These are phyloP conservation scores for Ophiocordyceps unilateralis DNA, from an alignment of 2,329 filamentous ascomycete genomes.

Conservation along the genomic window DNA sequence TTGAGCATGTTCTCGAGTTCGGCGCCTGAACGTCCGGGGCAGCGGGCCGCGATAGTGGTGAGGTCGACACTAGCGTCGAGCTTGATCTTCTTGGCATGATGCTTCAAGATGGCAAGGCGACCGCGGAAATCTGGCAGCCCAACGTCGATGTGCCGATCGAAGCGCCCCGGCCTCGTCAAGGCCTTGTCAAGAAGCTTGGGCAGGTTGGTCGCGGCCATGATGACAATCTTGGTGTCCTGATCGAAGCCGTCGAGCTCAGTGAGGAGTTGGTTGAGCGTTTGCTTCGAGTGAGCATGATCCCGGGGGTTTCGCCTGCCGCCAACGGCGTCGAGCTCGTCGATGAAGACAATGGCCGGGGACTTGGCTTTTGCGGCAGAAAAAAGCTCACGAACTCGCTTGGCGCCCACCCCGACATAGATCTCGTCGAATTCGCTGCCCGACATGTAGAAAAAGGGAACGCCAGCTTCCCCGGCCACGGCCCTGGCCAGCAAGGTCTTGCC, in stretches of 20 bases:
- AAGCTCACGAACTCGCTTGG: constrained; percentile 90
- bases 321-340: constrained; percentile 87
- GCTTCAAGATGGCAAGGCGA: constrained; percentile 78
- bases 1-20: constrained; percentile 96
- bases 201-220: constrained; percentile 92
- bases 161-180: constrained; percentile 81
- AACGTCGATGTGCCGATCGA: constrained; percentile 83
- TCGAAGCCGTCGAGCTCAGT: constrained; percentile 96
- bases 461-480: constrained; percentile 90
- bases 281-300: constrained; percentile 89
- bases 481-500: constrained; percentile 93
- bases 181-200: constrained; percentile 90
- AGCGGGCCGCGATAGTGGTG: constrained; percentile 68
- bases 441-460: constrained; percentile 99
- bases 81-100: constrained; percentile 87
- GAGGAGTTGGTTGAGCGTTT: constrained; percentile 91
- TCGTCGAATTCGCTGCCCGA: constrained; percentile 98
- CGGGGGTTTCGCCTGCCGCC: constrained; percentile 84
- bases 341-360: constrained; percentile 85
- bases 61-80: constrained; percentile 65
- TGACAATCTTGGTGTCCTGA: constrained; percentile 84
- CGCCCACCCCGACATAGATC: constrained; percentile 91
- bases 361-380: constrained; percentile 70
- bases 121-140: constrained; percentile 84
- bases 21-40: constrained; percentile 82